Evolutionary conservation across 192 early-diverging fungal species (phyloP), one percentile per base, ranked within the genome.

Genomic region (Backusella luteola): DNA sequence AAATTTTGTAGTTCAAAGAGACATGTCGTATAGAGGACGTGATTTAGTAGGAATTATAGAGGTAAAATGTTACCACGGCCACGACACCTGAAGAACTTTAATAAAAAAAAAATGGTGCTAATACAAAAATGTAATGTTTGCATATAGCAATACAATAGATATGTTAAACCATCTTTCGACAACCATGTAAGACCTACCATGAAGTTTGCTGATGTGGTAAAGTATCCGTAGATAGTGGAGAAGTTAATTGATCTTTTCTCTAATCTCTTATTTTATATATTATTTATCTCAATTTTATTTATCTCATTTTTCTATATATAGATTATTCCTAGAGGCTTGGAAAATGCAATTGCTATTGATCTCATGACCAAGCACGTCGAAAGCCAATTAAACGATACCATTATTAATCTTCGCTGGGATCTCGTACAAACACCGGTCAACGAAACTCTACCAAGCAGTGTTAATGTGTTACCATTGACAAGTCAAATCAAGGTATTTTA

Each of bases 131-230:
- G 15, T 72, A 49, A 35, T 19, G 4, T 19, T 44, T 66, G 0
- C 12, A 52, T 17, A 46, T 71, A 86, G 81, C 96, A 97, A 87
- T 99, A 99, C 84, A 82, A 88, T 69, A 88, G 90, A 76, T 99
- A 96, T 77, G 97, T 99, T 70, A 99, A 99, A 83, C 95, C 96
- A 0, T 89, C 96, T 6, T 97, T 90, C 83, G 97, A 99, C 75
- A 93, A 94, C 36, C 93, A 93, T 78, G 94, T 99, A 69, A 89
- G 92, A 41, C 96, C 96, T 9, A 99, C 96, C 7, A 94, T 95
- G 87, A 94, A 92, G 80, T 93, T 93, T 76, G 96, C 97, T 34
- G 97, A 99, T 82, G 87, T 95, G 69, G 91, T 91, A 86, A 63
- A 63, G 56, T 63, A 63, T 63, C 11, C 23, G 29, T 8, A 63